Percentiles rank a stretch among this genome's conserved stretches.
phyloP scores from a whole-genome alignment of 495 filamentous ascomycete species.

The Xylaria curta region DNA sequence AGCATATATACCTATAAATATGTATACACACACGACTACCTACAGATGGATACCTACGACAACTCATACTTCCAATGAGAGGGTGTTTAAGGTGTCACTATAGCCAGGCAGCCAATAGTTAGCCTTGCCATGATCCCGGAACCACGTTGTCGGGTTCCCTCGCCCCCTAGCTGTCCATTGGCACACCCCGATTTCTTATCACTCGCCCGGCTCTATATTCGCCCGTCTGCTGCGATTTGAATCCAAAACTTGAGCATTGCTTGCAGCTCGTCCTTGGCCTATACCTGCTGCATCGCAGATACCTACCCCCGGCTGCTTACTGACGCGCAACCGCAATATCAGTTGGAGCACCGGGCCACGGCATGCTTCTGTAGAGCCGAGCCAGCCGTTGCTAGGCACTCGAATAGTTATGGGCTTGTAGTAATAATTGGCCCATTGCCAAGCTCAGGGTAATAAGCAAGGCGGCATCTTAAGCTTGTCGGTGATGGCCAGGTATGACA shows the following conservation, averaged over 20 bases:
- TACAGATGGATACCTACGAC: not conserved
- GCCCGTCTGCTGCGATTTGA: not conserved
- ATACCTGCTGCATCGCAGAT: not conserved
- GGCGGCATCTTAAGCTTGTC: not conserved
- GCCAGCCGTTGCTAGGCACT: not conserved
- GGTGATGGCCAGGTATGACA: not conserved
- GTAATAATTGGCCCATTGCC: not conserved
- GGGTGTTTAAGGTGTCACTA: not conserved
- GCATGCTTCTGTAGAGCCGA: not conserved
- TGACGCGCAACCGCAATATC: not conserved
- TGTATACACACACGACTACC: not conserved
- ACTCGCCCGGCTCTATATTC: not conserved
- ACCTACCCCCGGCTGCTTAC: not conserved
- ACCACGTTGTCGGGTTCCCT: slow-evolving; percentile 30
- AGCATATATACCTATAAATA: too few relatives aligned
- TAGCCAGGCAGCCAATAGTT: slow-evolving; percentile 15
- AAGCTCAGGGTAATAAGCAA: slow-evolving; percentile 8
- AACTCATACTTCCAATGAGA: not conserved
- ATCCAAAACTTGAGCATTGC: not conserved
- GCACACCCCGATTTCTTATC: slow-evolving; percentile 12
- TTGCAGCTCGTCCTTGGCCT: not conserved
- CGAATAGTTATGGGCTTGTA: not conserved
- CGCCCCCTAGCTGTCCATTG: slow-evolving; percentile 1
- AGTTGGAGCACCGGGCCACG: not conserved
- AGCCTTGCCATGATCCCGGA: slow-evolving; percentile 20